phyloP scores from a whole-genome alignment of 2,329 filamentous ascomycete species.

The Talaromyces albobiverticillius region DNA sequence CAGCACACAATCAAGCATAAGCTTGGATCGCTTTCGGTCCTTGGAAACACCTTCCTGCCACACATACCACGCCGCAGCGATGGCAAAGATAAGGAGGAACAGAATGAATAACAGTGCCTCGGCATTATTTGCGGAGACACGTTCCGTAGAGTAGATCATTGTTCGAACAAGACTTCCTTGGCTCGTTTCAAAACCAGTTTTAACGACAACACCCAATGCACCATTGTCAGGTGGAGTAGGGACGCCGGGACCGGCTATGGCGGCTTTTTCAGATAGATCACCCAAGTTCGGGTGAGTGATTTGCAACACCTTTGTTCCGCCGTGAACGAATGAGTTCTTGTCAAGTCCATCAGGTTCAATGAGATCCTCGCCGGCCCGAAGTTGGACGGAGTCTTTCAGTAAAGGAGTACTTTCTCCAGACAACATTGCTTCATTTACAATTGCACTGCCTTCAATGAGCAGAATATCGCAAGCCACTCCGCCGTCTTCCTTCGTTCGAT shows the following conservation, averaged over 20 bases:
- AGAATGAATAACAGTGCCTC: slow-evolving; percentile 97
- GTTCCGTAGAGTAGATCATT: slow-evolving; percentile 99
- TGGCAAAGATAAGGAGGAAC: slow-evolving; percentile 91
- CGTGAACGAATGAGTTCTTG: slow-evolving; percentile 95
- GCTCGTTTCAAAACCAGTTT: slow-evolving; percentile 98
- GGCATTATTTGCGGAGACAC: slow-evolving; percentile 95
- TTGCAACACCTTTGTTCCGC: slow-evolving; percentile 95
- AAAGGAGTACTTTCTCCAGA: slow-evolving; percentile 97
- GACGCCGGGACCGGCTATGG: slow-evolving; percentile 71
- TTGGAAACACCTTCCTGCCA: slow-evolving; percentile 94
- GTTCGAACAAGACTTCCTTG: slow-evolving; percentile 96
- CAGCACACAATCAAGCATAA: slow-evolving; percentile 93
- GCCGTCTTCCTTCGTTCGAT: slow-evolving; percentile 92
- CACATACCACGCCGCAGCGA: slow-evolving; percentile 98
- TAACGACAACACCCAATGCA: slow-evolving; percentile 88
- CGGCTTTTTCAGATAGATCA: slow-evolving; percentile 60
- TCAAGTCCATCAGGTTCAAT: slow-evolving; percentile 89
- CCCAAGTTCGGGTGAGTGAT: slow-evolving; percentile 81
- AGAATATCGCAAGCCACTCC: slow-evolving; percentile 98
- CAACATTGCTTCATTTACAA: slow-evolving; percentile 99
- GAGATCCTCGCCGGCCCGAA: slow-evolving; percentile 74
- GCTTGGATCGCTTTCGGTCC: slow-evolving; percentile 95
- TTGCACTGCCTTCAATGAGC: slow-evolving; percentile 87
- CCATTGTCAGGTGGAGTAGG: slow-evolving; percentile 86
- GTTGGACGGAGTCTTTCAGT: slow-evolving; percentile 90